Evolutionary conservation across 176 grass and related monocot species (phyloP).

Genomic region (Hyparrhenia diplandra): DNA sequence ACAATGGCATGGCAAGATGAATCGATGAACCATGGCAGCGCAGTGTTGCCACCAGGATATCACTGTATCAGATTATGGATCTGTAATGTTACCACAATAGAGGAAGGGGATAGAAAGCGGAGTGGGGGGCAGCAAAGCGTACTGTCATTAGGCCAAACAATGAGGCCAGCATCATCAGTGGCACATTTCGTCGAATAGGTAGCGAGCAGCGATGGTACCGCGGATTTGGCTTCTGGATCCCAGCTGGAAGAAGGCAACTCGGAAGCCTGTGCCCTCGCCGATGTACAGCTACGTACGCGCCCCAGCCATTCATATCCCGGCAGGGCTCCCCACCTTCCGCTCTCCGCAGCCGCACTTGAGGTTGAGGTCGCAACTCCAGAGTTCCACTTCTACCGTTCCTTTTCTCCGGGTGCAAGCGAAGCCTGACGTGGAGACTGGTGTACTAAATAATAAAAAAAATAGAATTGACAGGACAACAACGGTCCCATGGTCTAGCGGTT

Average conservation of each 20-base stretch:
- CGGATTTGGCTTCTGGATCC: neutral
- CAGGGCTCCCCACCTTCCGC: too few species aligned
- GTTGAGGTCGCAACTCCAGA: neutral
- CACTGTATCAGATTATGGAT: neutral
- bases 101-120: neutral
- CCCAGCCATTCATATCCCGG: neutral
- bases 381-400: too few species aligned
- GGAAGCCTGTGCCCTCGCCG: neutral
- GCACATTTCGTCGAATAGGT: constrained; percentile 20
- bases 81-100: neutral
- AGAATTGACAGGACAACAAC: neutral
- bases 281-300: neutral
- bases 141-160: neutral
- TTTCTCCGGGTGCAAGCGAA: too few species aligned
- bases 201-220: neutral
- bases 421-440: too few species aligned
- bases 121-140: neutral
- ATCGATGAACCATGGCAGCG: neutral
- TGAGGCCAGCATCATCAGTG: neutral
- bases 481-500: constrained; percentile 82
- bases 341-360: neutral
- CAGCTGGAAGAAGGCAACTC: neutral
- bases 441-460: too few species aligned
- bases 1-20: neutral
- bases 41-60: neutral